Evolutionary conservation across 306 rosid species (phyloP).

Genomic region (Hippophae tibetana): DNA sequence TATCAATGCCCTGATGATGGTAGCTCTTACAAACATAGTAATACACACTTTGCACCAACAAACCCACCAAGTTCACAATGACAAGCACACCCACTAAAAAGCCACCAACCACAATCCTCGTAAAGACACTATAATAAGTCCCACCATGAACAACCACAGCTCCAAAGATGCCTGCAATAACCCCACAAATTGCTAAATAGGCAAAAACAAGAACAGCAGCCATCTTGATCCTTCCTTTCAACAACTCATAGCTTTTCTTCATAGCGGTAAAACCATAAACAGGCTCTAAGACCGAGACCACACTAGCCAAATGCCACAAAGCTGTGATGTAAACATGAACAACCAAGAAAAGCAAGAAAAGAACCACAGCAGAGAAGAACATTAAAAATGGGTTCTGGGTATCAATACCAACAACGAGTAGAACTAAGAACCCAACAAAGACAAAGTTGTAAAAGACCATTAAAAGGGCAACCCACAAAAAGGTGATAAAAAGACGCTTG

Average conservation of each 20-base stretch:
- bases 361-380: conserved; percentile 19
- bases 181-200: conserved; percentile 44
- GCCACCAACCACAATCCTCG: conserved; percentile 74
- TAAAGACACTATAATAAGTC: conserved; percentile 35
- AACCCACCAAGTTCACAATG: conserved; percentile 74
- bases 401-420: conserved; percentile 47
- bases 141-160: conserved; percentile 74
- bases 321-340: conserved; percentile 80
- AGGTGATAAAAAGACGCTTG: conserved; percentile 78
- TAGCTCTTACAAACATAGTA: conserved; percentile 89
- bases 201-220: conserved; percentile 46
- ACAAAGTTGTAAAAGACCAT: conserved; percentile 58
- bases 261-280: conserved; percentile 68
- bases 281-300: conserved; percentile 77
- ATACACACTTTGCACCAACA: conserved; percentile 82
- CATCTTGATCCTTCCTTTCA: conserved; percentile 54
- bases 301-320: conserved; percentile 86
- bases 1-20: conserved; percentile 90
- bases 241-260: conserved; percentile 74
- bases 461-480: conserved; percentile 63
- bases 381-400: conserved; percentile 31
- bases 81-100: conserved; percentile 79
- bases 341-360: conserved; percentile 45
- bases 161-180: conserved; percentile 46
- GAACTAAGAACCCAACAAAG: conserved; percentile 31